Evolutionary conservation across 306 rosid genomes (phyloP).

Genomic region (Cucurbita argyrosperma): DNA sequence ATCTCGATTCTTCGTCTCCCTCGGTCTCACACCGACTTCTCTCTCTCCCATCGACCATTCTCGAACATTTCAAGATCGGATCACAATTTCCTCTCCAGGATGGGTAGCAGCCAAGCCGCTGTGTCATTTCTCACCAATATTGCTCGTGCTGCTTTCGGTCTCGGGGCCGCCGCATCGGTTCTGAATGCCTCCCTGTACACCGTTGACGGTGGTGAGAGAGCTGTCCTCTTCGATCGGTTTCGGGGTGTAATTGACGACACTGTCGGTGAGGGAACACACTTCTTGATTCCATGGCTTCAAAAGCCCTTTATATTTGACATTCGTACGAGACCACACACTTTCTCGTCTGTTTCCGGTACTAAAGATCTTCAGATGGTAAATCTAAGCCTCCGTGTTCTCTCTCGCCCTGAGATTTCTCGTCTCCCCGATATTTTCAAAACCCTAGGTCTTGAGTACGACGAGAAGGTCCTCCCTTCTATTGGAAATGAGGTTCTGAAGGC

Average conservation of each 20-base stretch:
- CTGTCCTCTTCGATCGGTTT: slow-evolving; percentile 84
- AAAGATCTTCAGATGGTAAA: slow-evolving; percentile 92
- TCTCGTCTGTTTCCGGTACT: slow-evolving; percentile 79
- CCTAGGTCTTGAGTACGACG: slow-evolving; percentile 87
- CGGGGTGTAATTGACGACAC: slow-evolving; percentile 64
- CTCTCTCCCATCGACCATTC: too few species aligned
- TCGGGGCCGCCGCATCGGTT: slow-evolving; percentile 40
- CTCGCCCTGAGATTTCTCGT: slow-evolving; percentile 61
- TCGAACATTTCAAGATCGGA: too few species aligned
- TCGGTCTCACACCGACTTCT: too few species aligned
- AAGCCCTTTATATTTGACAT: slow-evolving; percentile 87
- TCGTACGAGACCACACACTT: slow-evolving; percentile 75
- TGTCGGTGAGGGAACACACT: slow-evolving; percentile 64
- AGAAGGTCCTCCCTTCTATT: slow-evolving; percentile 83
- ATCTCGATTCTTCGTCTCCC: too few species aligned
- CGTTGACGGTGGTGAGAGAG: slow-evolving; percentile 92
- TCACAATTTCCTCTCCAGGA: slow-evolving; percentile 2
- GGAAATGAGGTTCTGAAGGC: slow-evolving; percentile 85
- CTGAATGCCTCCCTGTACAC: slow-evolving; percentile 64
- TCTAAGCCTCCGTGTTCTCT: slow-evolving; percentile 67
- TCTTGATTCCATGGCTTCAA: slow-evolving; percentile 89
- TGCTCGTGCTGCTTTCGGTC: slow-evolving; percentile 61
- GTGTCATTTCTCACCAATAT: slow-evolving; percentile 42
- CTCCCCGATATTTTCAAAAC: slow-evolving; percentile 64
- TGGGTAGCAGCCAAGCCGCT: slow-evolving; percentile 77